Evolutionary conservation across 306 rosid species (phyloP), one percentile per base, ranked within the genome.

Genomic region (Vigna mungo): DNA sequence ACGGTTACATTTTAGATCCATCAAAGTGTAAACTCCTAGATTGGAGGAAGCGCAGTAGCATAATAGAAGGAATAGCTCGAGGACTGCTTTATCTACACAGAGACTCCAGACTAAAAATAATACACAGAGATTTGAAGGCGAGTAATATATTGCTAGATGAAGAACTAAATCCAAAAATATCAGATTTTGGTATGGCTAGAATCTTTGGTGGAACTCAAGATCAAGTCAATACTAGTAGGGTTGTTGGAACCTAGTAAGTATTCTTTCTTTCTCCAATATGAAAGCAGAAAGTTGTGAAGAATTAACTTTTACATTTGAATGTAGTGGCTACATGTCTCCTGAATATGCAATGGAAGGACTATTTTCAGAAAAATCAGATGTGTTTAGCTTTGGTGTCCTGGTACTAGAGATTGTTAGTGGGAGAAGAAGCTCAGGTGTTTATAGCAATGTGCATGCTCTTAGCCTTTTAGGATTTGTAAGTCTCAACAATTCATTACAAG

Each of bases 381-480:
- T 74, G 27, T 74, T 73, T n/a, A 74, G 84, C 14, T 80, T 74
- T 41, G 30, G 71, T 25, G 81, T 83, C 13, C 69, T 83, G 46
- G 23, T 79, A 7, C 23, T 78, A 5, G 81, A 83, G 56, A 83
- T 78, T 41, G 60, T 74, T 25, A 63, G 79, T 34, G 84, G 77
- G 21, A 80, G 56, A 72, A 36, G 46, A 55, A 80, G 71, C 17
- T 5, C 77, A 20, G 76, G 80, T 15, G 71, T 80, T 72, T 49
- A 56, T 20, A 46, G 75, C 21, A 4, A 34, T 10, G 79, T 58
- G 49, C 2, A 79, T 7, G 39, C 18, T 58, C 46, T 54, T 5
- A 65, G 56, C 30, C 80, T 84, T 9, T 1, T 80, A 58, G 82
- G 77, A 72, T 76, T 65, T 21, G 82, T 80, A 41, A 76, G 82